Evolutionary conservation across 768 basidiomycete species (phyloP), one percentile per base, ranked within the genome.

Genomic region (Boletus rubescentipes): DNA sequence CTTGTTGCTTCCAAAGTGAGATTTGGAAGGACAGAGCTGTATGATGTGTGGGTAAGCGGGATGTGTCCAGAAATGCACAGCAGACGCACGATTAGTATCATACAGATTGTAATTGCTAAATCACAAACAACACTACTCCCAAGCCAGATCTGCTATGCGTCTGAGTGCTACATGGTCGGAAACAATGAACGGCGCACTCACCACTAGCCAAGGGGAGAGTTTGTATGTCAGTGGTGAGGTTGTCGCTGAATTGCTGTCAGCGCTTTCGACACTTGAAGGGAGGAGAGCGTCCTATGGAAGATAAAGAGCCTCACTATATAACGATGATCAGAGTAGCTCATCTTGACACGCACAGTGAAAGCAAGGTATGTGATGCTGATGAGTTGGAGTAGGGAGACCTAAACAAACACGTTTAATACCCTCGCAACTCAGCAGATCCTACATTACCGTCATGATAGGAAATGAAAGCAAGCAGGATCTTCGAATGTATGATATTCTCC

Each of bases 361-460:
- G 9, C 45, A 21, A 59, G n/a, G n/a, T 35, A 43, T 44, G n/a
- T 56, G n/a, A 67, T 18, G 16, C 64, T 62, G 15, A n/a, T 16
- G 2, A 66, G 44, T 48, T 66, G 65, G 15, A 65, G 35, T 8
- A 68, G 44, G 14, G 64, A 66, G 18, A 66, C 18, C 66, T 66
- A 9, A 15, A 41, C 16, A 10, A 21, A 7, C 14, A 21, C 7
- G 12, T 6, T 53, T 9, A 53, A 32, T 18, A 16, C 10, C n/a
- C 26, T n/a, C n/a, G 26, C 26, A 26, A 14, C 1, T 23, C 7
- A 15, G 2, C 4, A 3, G 7, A 34, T 42, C 11, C n/a, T 35
- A 4, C 3, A 35, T 47, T 23, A 66, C 66, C 64, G 44, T 54
- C 55, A 61, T 60, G 5, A 66, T 60, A 1, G 36, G 39, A 47